These are phyloP conservation scores for Dichotomopilus funicola DNA, from an alignment of 2,329 filamentous ascomycete genomes.

Conservation along the genomic window DNA sequence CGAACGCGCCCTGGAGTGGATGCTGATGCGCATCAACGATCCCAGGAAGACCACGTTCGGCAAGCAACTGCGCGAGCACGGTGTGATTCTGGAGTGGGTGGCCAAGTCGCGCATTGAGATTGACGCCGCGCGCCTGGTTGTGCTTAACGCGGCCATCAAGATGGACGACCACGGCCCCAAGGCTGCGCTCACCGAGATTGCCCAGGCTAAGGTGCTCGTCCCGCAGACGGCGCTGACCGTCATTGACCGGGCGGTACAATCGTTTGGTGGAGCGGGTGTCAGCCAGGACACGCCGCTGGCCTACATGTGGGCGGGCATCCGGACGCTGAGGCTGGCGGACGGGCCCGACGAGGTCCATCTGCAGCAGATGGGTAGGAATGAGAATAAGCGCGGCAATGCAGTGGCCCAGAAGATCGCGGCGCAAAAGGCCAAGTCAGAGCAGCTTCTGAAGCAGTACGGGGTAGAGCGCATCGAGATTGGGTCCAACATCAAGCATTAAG, in stretches of 20 bases:
- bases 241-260: conserved; percentile 90
- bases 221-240: conserved; percentile 76
- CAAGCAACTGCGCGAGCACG: conserved; percentile 79
- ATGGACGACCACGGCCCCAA: conserved; percentile 90
- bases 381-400: conserved; percentile 63
- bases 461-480: conserved; percentile 44
- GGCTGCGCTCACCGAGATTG: conserved; percentile 85
- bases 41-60: conserved; percentile 85
- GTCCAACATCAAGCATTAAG: conserved; percentile 38
- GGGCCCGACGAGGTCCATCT: conserved; percentile 95
- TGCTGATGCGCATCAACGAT: conserved; percentile 92
- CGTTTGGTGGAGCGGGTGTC: conserved; percentile 84
- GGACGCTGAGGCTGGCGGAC: conserved; percentile 81
- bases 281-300: conserved; percentile 92
- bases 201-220: conserved; percentile 88
- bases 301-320: conserved; percentile 70
- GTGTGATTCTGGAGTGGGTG: conserved; percentile 91
- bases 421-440: conserved; percentile 59
- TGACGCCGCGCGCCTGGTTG: conserved; percentile 80
- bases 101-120: conserved; percentile 90
- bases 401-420: conserved; percentile 55
- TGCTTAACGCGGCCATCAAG: conserved; percentile 90
- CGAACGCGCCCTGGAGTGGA: conserved; percentile 87
- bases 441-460: conserved; percentile 57
- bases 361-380: conserved; percentile 71